Base-by-base conservation (phyloP, 2,329 filamentous ascomycete genomes). In the Phyllosticta capitalensis region DNA sequence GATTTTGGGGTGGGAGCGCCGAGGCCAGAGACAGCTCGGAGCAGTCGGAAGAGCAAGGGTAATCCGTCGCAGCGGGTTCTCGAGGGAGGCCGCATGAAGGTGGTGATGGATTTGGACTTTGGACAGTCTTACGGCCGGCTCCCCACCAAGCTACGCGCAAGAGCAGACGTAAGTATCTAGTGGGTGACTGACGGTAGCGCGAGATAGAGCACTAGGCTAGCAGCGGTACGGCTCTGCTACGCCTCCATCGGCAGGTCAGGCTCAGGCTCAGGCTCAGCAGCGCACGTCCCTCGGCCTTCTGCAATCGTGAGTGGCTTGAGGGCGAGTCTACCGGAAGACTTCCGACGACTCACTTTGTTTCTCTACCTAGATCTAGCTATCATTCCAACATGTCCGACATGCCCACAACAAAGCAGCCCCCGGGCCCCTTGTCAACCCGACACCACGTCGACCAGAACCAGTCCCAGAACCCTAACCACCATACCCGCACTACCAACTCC, bases 11-110 rank as follows among this genome's bases (percentile, higher is more conserved):
- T 26, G 24, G 6, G 4, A 51, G 50, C 22, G 50, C 24, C 19
- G 50, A 12, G 19, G 50, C 14, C 20, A 21, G 22, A 12, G 33
- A 38, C 26, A 33, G 50, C 22, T 22, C 56, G 52, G 52, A 49
- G 56, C 51, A 38, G 56, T 54, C 51, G 56, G 22, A 54, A 21
- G 33, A 58, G 56, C 56, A 33, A 50, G 56, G 56, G 30, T 54
- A n/a, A 21, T 53, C 50, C 56, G 33, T 49, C 38, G 38, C 38
- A 12, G 12, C 14, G 33, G 33, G 33, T 38, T 38, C 10, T 5
- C 6, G 30, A 38, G 30, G 30, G 14, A 38, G 30, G 14, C 30
- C 10, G 30, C 30, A n/a, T 6, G 33, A 45, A 3, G 14, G 33
- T 14, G 14, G 5, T n/a, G 38, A 26, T 12, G 17, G 7, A n/a